Percentiles rank a stretch among this genome's conserved stretches.
Evolutionary conservation across 805 yeast genomes (phyloP).

Genomic region (Spathaspora boniae): DNA sequence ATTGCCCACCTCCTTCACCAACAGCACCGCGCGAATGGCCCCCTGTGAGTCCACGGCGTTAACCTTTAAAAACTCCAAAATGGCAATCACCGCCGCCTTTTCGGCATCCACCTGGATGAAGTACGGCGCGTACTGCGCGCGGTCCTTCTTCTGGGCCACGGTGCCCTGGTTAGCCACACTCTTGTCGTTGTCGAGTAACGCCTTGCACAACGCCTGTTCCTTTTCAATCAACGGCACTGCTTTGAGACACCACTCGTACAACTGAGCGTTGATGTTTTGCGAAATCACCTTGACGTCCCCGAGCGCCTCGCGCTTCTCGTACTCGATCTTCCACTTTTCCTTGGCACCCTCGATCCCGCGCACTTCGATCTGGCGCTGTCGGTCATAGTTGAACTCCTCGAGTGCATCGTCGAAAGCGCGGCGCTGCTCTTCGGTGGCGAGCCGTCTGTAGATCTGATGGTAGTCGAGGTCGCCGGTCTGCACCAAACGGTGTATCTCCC

Average conservation of each 20-base stretch:
- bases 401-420: conserved; percentile 59
- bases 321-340: conserved; percentile 84
- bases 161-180: conserved; percentile 13
- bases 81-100: conserved; percentile 78
- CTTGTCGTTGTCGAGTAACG: conserved; percentile 32
- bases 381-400: conserved; percentile 65
- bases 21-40: conserved; percentile 68
- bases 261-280: conserved; percentile 62
- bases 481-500: conserved; percentile 1
- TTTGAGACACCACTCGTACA: conserved; percentile 82
- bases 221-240: conserved; percentile 67
- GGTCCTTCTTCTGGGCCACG: conserved; percentile 30
- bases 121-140: conserved; percentile 72
- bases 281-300: conserved; percentile 37
- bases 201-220: conserved; percentile 58
- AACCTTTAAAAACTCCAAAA: conserved; percentile 73
- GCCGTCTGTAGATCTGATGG: conserved; percentile 57
- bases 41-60: conserved; percentile 79
- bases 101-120: conserved; percentile 69
- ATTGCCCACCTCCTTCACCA: conserved; percentile 75
- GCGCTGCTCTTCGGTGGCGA: conserved; percentile 43
- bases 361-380: conserved; percentile 75
- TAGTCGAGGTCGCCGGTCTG: conserved; percentile 37
- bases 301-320: conserved; percentile 59
- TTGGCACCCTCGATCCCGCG: conserved; percentile 82